Evolutionary conservation across 768 basidiomycete species (phyloP), one percentile per base, ranked within the genome.

Genomic region (Agaricus subrufescens): DNA sequence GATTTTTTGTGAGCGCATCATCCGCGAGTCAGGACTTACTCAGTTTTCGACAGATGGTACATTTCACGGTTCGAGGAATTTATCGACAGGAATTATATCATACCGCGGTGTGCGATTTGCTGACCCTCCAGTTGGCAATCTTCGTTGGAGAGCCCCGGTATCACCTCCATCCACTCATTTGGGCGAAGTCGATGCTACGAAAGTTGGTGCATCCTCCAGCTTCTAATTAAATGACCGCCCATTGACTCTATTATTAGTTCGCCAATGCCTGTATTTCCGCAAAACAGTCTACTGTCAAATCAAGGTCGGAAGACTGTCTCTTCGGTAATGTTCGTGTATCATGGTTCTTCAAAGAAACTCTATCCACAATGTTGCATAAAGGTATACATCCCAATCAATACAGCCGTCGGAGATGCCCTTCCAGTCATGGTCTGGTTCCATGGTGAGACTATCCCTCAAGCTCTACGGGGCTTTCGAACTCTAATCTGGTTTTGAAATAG

Each of bases 391-490:
- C 75, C 75, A 5, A 65, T 63, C 26, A 56, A 61, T 31, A 65
- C 66, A 2, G 57, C 48, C 5, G 54, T 58, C 2, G 48, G 52
- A 8, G 61, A 67, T 37, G 62, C 57, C 19, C 67, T 74, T 23
- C 73, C 74, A 0, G 74, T 77, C 25, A 58, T 77, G 62, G 71
- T 76, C 5, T 77, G 66, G 66, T 74, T 77, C 55, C 74, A 77
- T 58, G 76, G 75, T 73, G 45, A 39, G 65, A 43, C 19, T n/a
- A 5, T 26, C 30, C 8, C 7, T 10, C 11, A 11, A 7, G 4
- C 7, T 34, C 5, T 7, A 46, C 6, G n/a, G 43, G 14, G 14
- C 44, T 10, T 27, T 26, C 23, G 8, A 45, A 14, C 25, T 46
- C 46, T 23, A 23, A 27, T 42, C 31, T 53, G 26, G 40, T 9